phyloP scores from a whole-genome alignment of 192 early-diverging fungal genomes.

The Coemansia sp. region DNA sequence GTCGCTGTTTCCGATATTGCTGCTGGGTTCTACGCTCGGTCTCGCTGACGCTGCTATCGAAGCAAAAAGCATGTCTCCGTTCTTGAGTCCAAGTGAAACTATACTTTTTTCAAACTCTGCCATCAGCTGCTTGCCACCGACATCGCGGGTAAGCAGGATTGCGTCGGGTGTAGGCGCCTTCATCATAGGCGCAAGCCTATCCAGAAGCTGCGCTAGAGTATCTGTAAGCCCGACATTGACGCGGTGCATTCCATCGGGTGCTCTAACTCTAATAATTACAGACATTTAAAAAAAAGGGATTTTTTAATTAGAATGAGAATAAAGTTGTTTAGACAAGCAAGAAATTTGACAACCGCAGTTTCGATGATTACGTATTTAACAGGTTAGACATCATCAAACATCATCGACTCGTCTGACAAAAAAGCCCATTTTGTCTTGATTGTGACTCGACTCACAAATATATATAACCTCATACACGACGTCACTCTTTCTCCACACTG shows the following conservation, averaged over 20 bases:
- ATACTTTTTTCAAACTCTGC: conserved; percentile 37
- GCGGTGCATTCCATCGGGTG: conserved; percentile 48
- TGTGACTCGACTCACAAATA: too few relatives aligned
- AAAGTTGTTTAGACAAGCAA: too few relatives aligned
- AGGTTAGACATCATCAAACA: too few relatives aligned
- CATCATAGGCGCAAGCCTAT: conserved; percentile 29
- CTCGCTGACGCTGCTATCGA: conserved; percentile 21
- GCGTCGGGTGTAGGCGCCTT: conserved; percentile 30
- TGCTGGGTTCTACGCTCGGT: conserved; percentile 27
- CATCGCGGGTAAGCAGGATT: conserved; percentile 33
- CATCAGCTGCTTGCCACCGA: conserved; percentile 19
- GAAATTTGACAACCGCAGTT: too few relatives aligned
- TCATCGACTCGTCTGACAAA: too few relatives aligned
- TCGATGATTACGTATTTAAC: too few relatives aligned
- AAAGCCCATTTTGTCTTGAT: too few relatives aligned
- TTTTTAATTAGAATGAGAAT: neutral
- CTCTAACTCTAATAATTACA: conserved; percentile 38
- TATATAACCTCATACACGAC: too few relatives aligned
- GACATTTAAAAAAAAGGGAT: conserved; percentile 16
- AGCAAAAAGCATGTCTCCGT: conserved; percentile 45
- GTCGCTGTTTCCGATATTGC: neutral
- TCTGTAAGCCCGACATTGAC: conserved; percentile 31
- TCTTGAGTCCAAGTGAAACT: conserved; percentile 33
- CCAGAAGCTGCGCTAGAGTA: conserved; percentile 25
- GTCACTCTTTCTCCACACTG: too few relatives aligned